Conservation (phyloP, 2,329 filamentous ascomycete genomes). For the Fusarium citri region DNA sequence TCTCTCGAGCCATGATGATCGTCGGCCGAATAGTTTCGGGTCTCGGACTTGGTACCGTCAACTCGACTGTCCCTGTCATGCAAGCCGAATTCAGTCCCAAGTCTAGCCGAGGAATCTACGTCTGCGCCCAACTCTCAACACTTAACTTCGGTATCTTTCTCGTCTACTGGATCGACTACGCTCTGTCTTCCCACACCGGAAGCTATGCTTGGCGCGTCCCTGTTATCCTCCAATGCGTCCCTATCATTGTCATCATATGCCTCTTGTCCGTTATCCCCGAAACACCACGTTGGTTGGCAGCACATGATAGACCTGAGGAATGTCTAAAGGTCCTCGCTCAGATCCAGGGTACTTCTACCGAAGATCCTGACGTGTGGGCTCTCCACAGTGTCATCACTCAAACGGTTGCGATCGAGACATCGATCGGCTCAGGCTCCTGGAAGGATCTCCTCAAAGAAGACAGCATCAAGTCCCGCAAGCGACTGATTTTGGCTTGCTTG, state of each 20-base stretch:
- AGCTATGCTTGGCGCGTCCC: constrained; percentile 57
- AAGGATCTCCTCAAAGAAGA: constrained; percentile 49
- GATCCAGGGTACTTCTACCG: constrained; percentile 45
- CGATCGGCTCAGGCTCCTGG: constrained; percentile 48
- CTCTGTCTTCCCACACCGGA: constrained; percentile 47
- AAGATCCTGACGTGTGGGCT: constrained; percentile 37
- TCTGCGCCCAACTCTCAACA: constrained; percentile 60
- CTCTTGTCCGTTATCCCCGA: constrained; percentile 56
- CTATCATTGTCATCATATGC: constrained; percentile 54
- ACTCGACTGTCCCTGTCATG: constrained; percentile 58
- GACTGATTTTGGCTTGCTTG: constrained; percentile 50
- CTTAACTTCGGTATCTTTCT: constrained; percentile 60
- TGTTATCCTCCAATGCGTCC: constrained; percentile 56
- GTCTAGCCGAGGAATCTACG: constrained; percentile 53
- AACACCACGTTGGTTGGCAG: constrained; percentile 57
- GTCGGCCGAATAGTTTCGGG: constrained; percentile 61
- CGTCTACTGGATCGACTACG: constrained; percentile 61
- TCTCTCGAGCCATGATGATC: constrained; percentile 57
- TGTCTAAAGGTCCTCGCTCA: constrained; percentile 53
- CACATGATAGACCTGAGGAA: constrained; percentile 53
- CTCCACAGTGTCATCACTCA: constrained; percentile 50
- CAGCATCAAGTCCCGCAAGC: constrained; percentile 48
- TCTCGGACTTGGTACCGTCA: constrained; percentile 60
- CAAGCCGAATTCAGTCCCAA: constrained; percentile 58
- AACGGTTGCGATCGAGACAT: constrained; percentile 49